These are phyloP conservation scores for Gyrodon lividus DNA, from an alignment of 768 basidiomycete species.

Conservation along the genomic window DNA sequence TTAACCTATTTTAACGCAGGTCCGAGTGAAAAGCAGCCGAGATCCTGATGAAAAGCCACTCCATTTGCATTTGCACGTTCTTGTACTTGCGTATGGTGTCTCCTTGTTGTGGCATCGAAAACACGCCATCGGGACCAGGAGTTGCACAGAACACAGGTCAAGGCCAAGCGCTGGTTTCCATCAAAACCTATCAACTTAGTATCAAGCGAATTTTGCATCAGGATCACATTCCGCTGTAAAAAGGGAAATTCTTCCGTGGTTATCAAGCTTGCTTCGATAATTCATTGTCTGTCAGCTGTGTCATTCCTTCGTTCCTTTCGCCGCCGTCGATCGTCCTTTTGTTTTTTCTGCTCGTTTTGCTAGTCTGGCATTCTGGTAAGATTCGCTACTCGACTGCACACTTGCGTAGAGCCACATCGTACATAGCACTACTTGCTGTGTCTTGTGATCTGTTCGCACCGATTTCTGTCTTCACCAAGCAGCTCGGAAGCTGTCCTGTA, in stretches of 20 bases:
- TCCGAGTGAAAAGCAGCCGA: not conserved
- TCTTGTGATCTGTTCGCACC: slow-evolving; percentile 10
- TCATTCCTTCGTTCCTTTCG: slow-evolving; percentile 5
- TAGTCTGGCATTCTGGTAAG: slow-evolving; percentile 7
- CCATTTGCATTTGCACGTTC: slow-evolving; percentile 10
- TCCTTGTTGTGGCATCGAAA: not conserved
- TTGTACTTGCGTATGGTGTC: slow-evolving; percentile 2
- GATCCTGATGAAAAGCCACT: slow-evolving; percentile 7
- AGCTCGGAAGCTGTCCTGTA: not conserved
- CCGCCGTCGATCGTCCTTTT: slow-evolving; percentile 10
- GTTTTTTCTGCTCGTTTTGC: not conserved
- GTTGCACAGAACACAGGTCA: not conserved
- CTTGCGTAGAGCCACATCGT: slow-evolving; percentile 5
- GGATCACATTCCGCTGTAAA: not conserved
- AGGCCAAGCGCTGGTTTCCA: not conserved
- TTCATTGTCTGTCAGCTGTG: slow-evolving; percentile 17
- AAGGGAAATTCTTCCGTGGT: not conserved
- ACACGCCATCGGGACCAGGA: not conserved
- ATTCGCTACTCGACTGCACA: slow-evolving; percentile 11
- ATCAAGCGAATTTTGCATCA: not conserved
- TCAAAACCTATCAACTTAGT: not conserved
- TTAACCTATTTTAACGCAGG: slow-evolving; percentile 5
- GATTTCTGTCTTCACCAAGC: slow-evolving; percentile 3
- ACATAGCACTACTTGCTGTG: slow-evolving; percentile 10
- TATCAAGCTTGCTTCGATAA: slow-evolving; percentile 1